Percentiles rank a stretch among this genome's conserved stretches.
Evolutionary conservation across 179 eudicot species (phyloP).

Genomic region (Heliamphora pulchella): DNA sequence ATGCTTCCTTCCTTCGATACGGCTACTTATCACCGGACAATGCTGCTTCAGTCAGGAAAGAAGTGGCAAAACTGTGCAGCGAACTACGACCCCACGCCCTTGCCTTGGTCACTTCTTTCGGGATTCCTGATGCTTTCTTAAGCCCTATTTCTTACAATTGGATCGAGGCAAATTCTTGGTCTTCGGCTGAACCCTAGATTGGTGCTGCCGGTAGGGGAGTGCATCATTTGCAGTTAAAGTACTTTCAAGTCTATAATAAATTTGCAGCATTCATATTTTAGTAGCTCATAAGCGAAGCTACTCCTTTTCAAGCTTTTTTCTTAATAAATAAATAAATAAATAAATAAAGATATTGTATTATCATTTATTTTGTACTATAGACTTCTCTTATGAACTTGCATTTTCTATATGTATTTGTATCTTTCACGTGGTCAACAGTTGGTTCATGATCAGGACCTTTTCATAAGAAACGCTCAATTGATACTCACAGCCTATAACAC

Average conservation of each 20-base stretch:
- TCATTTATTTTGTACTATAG: background rate
- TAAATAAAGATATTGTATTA: background rate
- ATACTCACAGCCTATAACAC: no score
- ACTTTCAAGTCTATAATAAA: background rate
- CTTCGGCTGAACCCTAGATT: conserved; percentile 27
- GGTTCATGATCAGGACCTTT: no score
- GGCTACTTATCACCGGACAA: conserved; percentile 61
- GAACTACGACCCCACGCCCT: conserved; percentile 85
- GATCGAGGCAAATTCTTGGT: conserved; percentile 82
- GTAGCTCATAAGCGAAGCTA: background rate
- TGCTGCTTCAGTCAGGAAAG: conserved; percentile 67
- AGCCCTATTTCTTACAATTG: conserved; percentile 89
- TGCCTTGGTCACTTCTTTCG: conserved; percentile 72
- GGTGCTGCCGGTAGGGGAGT: background rate
- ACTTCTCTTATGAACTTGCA: background rate
- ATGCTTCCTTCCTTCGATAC: conserved; percentile 79
- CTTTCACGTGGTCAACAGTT: background rate
- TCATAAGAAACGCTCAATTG: no score
- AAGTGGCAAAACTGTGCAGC: conserved; percentile 66
- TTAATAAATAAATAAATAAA: background rate
- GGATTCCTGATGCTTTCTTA: conserved; percentile 87
- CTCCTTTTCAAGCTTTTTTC: background rate
- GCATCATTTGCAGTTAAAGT: background rate
- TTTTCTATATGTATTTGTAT: background rate
- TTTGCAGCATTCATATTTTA: background rate